These are phyloP conservation scores for Rhinocladiella similis DNA, from an alignment of 2,329 filamentous ascomycete species.

Conservation along the genomic window DNA sequence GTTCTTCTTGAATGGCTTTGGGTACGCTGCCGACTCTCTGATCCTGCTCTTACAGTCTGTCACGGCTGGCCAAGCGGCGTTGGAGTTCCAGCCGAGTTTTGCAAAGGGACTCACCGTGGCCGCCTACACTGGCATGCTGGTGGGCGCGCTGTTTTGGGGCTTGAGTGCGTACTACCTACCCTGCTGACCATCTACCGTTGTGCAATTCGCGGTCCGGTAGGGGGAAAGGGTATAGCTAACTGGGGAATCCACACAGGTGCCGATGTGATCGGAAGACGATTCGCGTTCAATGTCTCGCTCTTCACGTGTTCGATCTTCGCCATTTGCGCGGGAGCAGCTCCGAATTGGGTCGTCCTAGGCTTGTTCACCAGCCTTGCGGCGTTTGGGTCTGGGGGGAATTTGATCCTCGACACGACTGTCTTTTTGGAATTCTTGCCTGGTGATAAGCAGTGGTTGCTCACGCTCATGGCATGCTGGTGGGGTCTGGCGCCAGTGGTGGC, in stretches of 20 bases:
- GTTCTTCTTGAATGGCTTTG: conserved; percentile 63
- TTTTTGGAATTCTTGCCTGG: conserved; percentile 60
- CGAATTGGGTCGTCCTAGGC: conserved; percentile 50
- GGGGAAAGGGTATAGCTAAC: background rate
- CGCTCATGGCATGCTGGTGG: conserved; percentile 38
- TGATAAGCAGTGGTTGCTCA: conserved; percentile 61
- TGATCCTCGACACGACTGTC: conserved; percentile 44
- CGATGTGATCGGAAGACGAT: conserved; percentile 67
- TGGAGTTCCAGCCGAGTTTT: conserved; percentile 26
- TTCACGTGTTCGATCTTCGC: conserved; percentile 63
- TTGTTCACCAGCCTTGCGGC: conserved; percentile 25
- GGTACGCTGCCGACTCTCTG: conserved; percentile 45
- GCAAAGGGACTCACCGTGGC: conserved; percentile 37
- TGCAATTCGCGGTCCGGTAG: background rate
- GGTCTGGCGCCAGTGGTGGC: conserved; percentile 29
- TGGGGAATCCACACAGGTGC: conserved; percentile 40
- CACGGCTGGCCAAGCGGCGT: conserved; percentile 23
- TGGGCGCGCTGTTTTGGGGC: conserved; percentile 64
- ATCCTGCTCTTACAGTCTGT: conserved; percentile 32
- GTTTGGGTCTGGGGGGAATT: conserved; percentile 37
- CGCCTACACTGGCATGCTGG: conserved; percentile 43
- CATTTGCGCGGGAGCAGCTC: conserved; percentile 65
- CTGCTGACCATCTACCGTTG: background rate
- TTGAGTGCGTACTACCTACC: conserved; percentile 43
- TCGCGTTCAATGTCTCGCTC: conserved; percentile 68